Percentiles rank a stretch among this genome's conserved stretches.
Evolutionary conservation across 805 yeast genomes (phyloP).

Genomic region (Wickerhamomyces sydowiorum): DNA sequence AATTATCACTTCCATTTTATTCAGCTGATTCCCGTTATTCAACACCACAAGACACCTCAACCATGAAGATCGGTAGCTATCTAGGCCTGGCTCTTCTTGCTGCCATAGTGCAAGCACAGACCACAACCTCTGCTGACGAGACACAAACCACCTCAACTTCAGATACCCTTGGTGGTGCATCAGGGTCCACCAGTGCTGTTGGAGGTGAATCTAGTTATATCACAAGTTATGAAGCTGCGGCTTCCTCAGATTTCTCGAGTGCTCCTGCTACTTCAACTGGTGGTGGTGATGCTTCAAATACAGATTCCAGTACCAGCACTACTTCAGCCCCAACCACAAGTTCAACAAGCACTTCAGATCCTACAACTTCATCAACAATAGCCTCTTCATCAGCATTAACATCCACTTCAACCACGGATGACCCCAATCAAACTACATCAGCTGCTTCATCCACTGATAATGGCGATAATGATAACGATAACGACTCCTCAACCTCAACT

Average conservation of each 20-base stretch:
- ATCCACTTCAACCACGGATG: conserved; percentile 5
- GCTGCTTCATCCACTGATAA: not conserved
- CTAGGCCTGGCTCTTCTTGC: too few relatives aligned
- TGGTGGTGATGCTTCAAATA: conserved; percentile 1
- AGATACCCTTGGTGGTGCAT: conserved; percentile 2
- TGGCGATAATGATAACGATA: not conserved
- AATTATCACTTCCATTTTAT: too few relatives aligned
- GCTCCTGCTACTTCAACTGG: conserved; percentile 1
- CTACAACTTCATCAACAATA: conserved; percentile 4
- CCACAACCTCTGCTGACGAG: conserved; percentile 9
- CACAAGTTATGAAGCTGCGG: too few relatives aligned
- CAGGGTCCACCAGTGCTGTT: conserved; percentile 1
- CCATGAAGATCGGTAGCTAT: too few relatives aligned
- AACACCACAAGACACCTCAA: too few relatives aligned
- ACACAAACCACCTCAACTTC: not conserved
- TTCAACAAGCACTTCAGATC: conserved; percentile 4
- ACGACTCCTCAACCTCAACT: conserved; percentile 3
- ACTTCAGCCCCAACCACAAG: conserved; percentile 1
- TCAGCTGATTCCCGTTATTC: too few relatives aligned
- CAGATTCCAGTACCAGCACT: conserved; percentile 4
- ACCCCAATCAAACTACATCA: conserved; percentile 7
- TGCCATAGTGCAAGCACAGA: too few relatives aligned
- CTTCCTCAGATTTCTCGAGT: too few relatives aligned
- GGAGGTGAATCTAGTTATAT: too few relatives aligned
- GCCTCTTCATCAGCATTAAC: conserved; percentile 10